phyloP scores from a whole-genome alignment of 495 filamentous ascomycete species.

The Aspergillus bertholletiae region DNA sequence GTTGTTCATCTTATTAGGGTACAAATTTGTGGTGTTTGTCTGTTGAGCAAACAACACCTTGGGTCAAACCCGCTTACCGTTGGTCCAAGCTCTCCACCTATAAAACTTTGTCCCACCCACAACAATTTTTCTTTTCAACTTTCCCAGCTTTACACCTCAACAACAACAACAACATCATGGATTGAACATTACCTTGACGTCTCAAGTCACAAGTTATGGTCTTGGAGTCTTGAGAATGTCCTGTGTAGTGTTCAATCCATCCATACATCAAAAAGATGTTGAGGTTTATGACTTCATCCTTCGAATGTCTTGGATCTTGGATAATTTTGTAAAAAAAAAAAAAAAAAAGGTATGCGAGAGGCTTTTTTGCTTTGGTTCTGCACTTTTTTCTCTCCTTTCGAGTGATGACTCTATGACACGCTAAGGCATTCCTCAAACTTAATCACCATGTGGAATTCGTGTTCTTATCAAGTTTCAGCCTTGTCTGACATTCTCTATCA shows the following conservation, averaged over 20 bases:
- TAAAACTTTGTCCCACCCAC: conserved; percentile 27
- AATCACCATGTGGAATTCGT: conserved; percentile 84
- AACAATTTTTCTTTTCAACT: conserved; percentile 34
- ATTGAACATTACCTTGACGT: conserved; percentile 7
- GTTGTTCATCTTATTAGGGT: too few relatives aligned
- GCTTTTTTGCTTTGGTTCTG: conserved; percentile 3
- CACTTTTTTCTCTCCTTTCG: conserved; percentile 28
- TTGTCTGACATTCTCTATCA: conserved; percentile 72
- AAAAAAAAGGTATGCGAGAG: conserved; percentile 21
- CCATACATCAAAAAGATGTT: neutral
- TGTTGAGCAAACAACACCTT: conserved; percentile 14
- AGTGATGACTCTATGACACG: conserved; percentile 84
- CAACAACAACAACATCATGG: conserved; percentile 12
- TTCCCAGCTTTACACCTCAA: conserved; percentile 16
- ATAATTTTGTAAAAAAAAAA: conserved; percentile 5
- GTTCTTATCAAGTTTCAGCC: conserved; percentile 84
- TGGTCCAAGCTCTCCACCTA: conserved; percentile 6
- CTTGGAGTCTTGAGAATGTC: neutral
- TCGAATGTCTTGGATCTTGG: neutral
- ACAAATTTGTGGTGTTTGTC: conserved; percentile 10
- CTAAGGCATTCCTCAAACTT: conserved; percentile 98
- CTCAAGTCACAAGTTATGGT: conserved; percentile 1
- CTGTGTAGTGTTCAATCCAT: neutral
- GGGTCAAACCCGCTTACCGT: conserved; percentile 13
- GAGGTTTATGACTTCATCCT: neutral